Percentiles rank a stretch among this genome's conserved stretches.
Evolutionary conservation across 306 rosid species (phyloP).

Genomic region (Castanospermum australe): DNA sequence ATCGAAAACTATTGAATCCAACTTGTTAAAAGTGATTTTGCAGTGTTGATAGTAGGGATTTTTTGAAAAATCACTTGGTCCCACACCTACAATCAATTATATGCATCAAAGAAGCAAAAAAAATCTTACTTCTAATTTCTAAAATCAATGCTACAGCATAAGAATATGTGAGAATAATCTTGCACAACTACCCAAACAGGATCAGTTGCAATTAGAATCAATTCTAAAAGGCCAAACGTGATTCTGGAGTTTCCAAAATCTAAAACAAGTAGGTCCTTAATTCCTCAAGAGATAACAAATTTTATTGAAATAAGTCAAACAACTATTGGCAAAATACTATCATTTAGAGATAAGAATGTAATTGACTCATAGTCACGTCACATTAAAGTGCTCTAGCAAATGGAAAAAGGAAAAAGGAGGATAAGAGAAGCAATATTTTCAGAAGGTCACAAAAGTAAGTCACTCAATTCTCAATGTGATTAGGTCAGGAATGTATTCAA

Average conservation of each 20-base stretch:
- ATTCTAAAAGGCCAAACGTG: not conserved
- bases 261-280: not conserved
- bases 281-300: not conserved
- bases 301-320: not conserved
- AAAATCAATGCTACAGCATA: not conserved
- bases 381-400: constrained; percentile 18
- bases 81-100: not conserved
- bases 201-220: not conserved
- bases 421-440: not conserved
- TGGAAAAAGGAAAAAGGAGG: not conserved
- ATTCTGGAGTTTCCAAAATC: not conserved
- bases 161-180: not conserved
- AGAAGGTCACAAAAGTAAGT: not conserved
- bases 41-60: not conserved
- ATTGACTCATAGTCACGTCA: constrained; percentile 5
- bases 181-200: not conserved
- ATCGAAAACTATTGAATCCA: not conserved
- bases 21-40: not conserved
- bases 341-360: not conserved
- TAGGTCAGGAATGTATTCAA: not conserved
- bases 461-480: not conserved
- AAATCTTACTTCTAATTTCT: not conserved
- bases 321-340: constrained; percentile 17
- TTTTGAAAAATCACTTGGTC: not conserved
- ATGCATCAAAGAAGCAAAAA: not conserved